A percentile compares a stretch with the other conserved stretches of the same genome.
Evolutionary conservation across 108 stramenopile species (phyloP).

Genomic region (Thalassiosira profunda): DNA sequence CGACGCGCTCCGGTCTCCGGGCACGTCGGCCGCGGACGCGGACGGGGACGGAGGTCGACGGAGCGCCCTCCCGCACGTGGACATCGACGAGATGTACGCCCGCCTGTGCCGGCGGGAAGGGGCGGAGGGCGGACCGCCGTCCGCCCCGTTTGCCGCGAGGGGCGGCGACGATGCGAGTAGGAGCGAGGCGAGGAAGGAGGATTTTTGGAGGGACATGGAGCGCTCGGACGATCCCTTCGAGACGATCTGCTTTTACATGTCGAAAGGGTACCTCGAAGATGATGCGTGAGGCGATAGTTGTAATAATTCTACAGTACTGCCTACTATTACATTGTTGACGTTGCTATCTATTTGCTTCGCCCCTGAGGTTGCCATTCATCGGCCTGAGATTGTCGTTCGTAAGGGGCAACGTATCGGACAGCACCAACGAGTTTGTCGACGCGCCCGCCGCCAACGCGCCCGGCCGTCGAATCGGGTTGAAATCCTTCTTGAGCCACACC

Average conservation of each 20-base stretch:
- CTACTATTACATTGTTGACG: not conserved
- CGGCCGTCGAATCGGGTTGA: conserved; percentile 44
- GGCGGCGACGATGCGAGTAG: too few relatives aligned
- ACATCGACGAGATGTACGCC: conserved; percentile 81
- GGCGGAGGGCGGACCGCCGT: too few relatives aligned
- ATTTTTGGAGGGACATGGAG: conserved; percentile 89
- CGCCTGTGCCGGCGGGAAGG: conserved; percentile 53
- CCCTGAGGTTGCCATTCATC: not conserved
- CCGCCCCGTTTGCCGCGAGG: too few relatives aligned
- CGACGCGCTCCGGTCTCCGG: conserved; percentile 47
- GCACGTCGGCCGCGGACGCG: not conserved
- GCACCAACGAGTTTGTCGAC: too few relatives aligned
- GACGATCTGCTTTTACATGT: conserved; percentile 71
- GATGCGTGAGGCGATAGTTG: too few relatives aligned
- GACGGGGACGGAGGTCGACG: conserved; percentile 3
- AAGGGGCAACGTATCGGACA: too few relatives aligned
- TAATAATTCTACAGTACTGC: too few relatives aligned
- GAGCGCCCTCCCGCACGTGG: conserved; percentile 37
- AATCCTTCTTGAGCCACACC: conserved; percentile 57
- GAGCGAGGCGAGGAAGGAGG: conserved; percentile 59
- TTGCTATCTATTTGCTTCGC: not conserved
- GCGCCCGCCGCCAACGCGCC: too few relatives aligned
- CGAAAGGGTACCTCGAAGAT: conserved; percentile 57
- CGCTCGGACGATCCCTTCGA: conserved; percentile 78
- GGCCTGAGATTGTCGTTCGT: too few relatives aligned